Conservation (phyloP, 2,329 filamentous ascomycete species). For the Ceratocystis variospora region DNA sequence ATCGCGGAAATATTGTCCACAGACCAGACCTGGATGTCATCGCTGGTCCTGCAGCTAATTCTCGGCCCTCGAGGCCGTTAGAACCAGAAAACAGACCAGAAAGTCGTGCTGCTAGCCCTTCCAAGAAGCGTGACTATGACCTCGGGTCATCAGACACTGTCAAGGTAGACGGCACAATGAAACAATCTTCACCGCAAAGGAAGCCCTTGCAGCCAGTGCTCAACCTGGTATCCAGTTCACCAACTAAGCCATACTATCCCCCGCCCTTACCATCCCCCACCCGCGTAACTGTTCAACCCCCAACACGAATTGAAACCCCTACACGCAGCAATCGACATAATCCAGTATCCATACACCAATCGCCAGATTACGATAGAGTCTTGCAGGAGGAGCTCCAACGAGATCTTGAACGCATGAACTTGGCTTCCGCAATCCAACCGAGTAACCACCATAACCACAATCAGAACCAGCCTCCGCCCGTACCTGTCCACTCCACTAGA, state of each 20-base stretch:
- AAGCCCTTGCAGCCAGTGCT: slow-evolving; percentile 34
- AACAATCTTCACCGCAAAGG: slow-evolving; percentile 47
- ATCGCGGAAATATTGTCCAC: slow-evolving; percentile 43
- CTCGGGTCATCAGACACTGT: slow-evolving; percentile 38
- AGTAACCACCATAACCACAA: slow-evolving; percentile 15
- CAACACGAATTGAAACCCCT: slow-evolving; percentile 17
- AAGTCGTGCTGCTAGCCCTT: slow-evolving; percentile 36
- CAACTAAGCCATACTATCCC: slow-evolving; percentile 9
- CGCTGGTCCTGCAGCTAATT: slow-evolving; percentile 71
- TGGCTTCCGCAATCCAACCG: slow-evolving; percentile 29
- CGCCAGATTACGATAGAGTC: slow-evolving; percentile 46
- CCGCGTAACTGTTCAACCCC: slow-evolving; percentile 44
- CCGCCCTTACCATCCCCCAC: slow-evolving; percentile 35
- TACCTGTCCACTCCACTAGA: slow-evolving; percentile 14
- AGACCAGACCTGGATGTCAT: slow-evolving; percentile 52
- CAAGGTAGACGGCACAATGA: slow-evolving; percentile 38
- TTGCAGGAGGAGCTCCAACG: slow-evolving; percentile 50
- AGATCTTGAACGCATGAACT: slow-evolving; percentile 45
- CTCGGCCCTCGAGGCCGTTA: slow-evolving; percentile 44
- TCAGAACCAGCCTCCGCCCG: slow-evolving; percentile 9
- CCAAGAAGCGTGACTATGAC: slow-evolving; percentile 36
- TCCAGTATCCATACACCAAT: slow-evolving; percentile 26
- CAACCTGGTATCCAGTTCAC: slow-evolving; percentile 1
- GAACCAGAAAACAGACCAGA: slow-evolving; percentile 32
- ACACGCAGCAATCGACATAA: slow-evolving; percentile 7